Evolutionary conservation across 306 rosid genomes (phyloP).

Genomic region (Ziziphus jujuba): DNA sequence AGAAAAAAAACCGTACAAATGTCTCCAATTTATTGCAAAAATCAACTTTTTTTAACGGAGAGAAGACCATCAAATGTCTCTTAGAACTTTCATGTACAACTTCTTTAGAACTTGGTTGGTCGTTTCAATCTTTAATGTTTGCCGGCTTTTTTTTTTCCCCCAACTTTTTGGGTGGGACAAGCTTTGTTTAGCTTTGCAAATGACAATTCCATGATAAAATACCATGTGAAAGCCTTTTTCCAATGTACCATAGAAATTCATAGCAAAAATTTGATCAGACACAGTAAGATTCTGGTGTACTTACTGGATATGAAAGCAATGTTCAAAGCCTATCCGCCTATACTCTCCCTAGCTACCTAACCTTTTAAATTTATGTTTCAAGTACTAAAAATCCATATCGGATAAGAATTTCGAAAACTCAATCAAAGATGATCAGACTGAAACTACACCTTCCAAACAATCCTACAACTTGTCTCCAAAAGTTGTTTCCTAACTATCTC

Average conservation of each 20-base stretch:
- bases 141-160: not conserved
- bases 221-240: constrained; percentile 5
- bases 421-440: not conserved
- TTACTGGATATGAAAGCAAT: not conserved
- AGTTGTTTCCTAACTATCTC: constrained; percentile 13
- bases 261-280: not conserved
- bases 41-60: not conserved
- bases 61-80: not conserved
- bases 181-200: constrained; percentile 14
- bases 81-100: not conserved
- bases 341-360: not conserved
- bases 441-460: constrained; percentile 24
- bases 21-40: not conserved
- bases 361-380: not conserved
- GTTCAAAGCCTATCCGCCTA: not conserved
- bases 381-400: not conserved
- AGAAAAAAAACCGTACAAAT: not conserved
- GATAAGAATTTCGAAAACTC: not conserved
- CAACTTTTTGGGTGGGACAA: constrained; percentile 12
- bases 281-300: constrained; percentile 1
- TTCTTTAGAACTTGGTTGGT: not conserved
- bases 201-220: constrained; percentile 30
- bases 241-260: not conserved
- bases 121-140: not conserved
- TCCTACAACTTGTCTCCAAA: constrained; percentile 21